Base-by-base conservation (phyloP, 192 early-diverging fungal genomes). In the Linderina pennispora region DNA sequence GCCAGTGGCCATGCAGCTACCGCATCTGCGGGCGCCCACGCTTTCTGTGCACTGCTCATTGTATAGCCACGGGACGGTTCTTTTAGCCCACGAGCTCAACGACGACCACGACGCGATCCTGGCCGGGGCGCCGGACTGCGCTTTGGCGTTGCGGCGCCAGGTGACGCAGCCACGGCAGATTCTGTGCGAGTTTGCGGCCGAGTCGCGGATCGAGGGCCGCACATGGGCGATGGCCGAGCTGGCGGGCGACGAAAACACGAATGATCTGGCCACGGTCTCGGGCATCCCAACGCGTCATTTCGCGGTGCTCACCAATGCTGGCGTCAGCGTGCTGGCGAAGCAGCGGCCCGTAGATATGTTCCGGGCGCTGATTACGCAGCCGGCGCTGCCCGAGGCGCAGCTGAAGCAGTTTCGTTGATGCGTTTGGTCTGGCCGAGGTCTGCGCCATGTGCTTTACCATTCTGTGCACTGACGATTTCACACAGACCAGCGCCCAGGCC, bases 361-460 rank as follows among this genome's bases (percentile, higher is more conserved):
- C 6, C 61, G 77, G 18, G 49, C 77, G 35, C 47, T 94, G 15
- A 45, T 92, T 15, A 36, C 65, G 2, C 62, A 77, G 32, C 62
- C 66, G 1, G 38, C 66, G 13, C 43, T 61, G 3, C 44, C 59
- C n/a, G 62, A 63, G 8, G 45, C 45, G 15, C 66, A 76, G 28
- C 59, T 80, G 21, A 36, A 45, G 40, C 60, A 65, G 25, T 82
- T 85, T 54, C n/a, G 59, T 82, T 16, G 49, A 55, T 28, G 68
- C 55, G 4, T 92, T 80, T 48, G 81, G 82, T 0, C 51, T 66
- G 8, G 70, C 74, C 23, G 83, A 92, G 58, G 68, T 83, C 13
- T 93, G 89, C 48, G 87, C 90, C 24, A 92, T 97, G 90, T 88
- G 85, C 55, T 70, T 91, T 4, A 79, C 81, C 1, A 78, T 94